Percentiles rank a stretch among this genome's conserved stretches.
Conservation (phyloP, 1,284 basidiomycete species). For the Heterobasidion occidentale region DNA sequence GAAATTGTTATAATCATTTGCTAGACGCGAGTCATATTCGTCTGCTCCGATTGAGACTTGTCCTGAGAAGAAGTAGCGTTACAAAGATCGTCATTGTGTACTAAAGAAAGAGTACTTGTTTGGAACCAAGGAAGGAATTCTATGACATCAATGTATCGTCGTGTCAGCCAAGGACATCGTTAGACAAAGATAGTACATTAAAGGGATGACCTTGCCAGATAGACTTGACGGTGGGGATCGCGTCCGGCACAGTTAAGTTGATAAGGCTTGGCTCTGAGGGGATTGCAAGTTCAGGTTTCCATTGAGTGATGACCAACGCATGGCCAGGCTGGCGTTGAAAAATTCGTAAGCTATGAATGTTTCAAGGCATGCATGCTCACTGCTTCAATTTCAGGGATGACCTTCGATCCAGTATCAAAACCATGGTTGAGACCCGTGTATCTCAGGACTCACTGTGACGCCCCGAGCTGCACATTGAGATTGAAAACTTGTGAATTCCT, state of each 20-base stretch:
- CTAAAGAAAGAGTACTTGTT: slow-evolving; percentile 11
- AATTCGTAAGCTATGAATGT: too few relatives aligned
- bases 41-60: slow-evolving; percentile 25
- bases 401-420: slow-evolving; percentile 3
- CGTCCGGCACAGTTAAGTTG: slow-evolving; percentile 24
- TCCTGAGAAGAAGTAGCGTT: slow-evolving; percentile 5
- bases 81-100: neutral
- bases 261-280: slow-evolving; percentile 21
- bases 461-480: slow-evolving; percentile 23
- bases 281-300: slow-evolving; percentile 31
- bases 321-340: slow-evolving; percentile 20
- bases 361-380: slow-evolving; percentile 5
- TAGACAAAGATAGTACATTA: neutral
- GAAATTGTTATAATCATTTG: slow-evolving; percentile 24
- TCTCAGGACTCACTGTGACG: slow-evolving; percentile 20
- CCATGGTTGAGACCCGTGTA: slow-evolving; percentile 14
- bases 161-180: neutral
- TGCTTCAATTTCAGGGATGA: slow-evolving; percentile 30
- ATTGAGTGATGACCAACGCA: slow-evolving; percentile 27
- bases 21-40: slow-evolving; percentile 24
- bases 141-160: slow-evolving; percentile 2
- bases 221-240: slow-evolving; percentile 21
- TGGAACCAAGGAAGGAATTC: slow-evolving; percentile 27
- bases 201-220: slow-evolving; percentile 17
- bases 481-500: slow-evolving; percentile 25